A percentile compares a stretch with the other conserved stretches of the same genome.
Evolutionary conservation across 2,329 filamentous ascomycete genomes (phyloP).

Genomic region (Xylariaceae sp.): DNA sequence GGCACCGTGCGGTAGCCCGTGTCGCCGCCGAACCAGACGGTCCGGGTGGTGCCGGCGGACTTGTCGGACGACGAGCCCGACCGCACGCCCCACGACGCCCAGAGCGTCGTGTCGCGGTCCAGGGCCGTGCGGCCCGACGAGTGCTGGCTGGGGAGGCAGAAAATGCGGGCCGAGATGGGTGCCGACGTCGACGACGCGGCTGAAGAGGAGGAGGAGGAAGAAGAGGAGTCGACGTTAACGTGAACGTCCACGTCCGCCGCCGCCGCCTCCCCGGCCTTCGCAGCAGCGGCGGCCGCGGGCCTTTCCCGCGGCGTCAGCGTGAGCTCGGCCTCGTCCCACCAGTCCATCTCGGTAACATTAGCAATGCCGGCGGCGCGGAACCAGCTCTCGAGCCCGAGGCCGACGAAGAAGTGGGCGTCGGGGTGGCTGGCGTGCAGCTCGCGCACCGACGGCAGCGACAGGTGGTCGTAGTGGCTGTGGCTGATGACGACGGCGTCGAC

Average conservation of each 20-base stretch:
- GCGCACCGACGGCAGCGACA: conserved; percentile 68
- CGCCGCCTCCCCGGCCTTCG: conserved; percentile 11
- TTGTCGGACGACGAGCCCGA: conserved; percentile 37
- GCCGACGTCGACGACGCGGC: conserved; percentile 21
- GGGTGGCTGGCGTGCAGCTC: conserved; percentile 66
- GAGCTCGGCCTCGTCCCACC: conserved; percentile 85
- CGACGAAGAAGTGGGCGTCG: conserved; percentile 79
- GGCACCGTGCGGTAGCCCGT: conserved; percentile 83
- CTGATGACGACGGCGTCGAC: conserved; percentile 75
- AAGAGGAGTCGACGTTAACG: not conserved
- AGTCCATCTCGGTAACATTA: conserved; percentile 84
- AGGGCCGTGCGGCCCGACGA: conserved; percentile 59
- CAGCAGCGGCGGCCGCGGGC: too few species aligned
- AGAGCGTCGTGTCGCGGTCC: conserved; percentile 71
- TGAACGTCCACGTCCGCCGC: conserved; percentile 18
- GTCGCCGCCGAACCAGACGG: conserved; percentile 84
- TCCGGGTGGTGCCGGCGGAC: conserved; percentile 40
- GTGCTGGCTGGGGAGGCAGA: conserved; percentile 81
- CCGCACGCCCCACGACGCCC: conserved; percentile 77
- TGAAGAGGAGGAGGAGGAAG: too few species aligned
- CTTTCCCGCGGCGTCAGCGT: conserved; percentile 41
- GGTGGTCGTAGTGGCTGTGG: conserved; percentile 89
- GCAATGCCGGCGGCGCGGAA: conserved; percentile 63
- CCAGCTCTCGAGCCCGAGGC: conserved; percentile 76
- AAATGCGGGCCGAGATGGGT: conserved; percentile 63